Base-by-base conservation (phyloP, 2,329 filamentous ascomycete genomes). In the Epichloe elymi region DNA sequence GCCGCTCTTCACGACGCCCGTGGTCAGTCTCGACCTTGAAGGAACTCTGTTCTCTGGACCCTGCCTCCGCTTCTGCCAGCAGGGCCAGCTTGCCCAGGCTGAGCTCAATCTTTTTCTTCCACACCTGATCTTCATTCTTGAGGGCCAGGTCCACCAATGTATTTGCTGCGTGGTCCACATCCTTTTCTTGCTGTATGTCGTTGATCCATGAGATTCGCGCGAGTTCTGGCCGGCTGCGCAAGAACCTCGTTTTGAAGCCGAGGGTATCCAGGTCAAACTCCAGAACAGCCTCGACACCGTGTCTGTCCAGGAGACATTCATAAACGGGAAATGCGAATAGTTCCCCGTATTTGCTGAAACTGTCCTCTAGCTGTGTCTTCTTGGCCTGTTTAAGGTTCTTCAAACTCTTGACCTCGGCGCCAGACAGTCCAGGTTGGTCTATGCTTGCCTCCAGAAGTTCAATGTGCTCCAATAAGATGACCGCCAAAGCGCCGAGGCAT, bases 151-250 rank as follows among this genome's bases (percentile, higher is more conserved):
- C 72, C 42, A 86, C 72, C 45, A 98, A 74, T 0, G 83, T 85
- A 41, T 80, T 70, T 5, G 85, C 83, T 11, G 91, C 90, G 51
- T 80, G 77, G 12, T 79, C 73, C 55, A 88, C 88, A 59, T 95
- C 82, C 53, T 82, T 75, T 62, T 93, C 86, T 23, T 79, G 76
- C 54, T 82, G 75, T 7, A 97, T 77, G 63, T 97, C 90, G 63
- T 98, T 94, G 69, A 98, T 95, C 93, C 93, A 98, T 46, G 84
- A 83, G 43, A 98, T 75, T 59, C 88, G 88, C 30, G 84, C 83
- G 55, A 88, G 80, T 55, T 82, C 76, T 0, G 82, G 78, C 56
- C 82, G 79, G 51, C 79, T 82, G 41, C 86, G 80, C 46, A 98
- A 74, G 60, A 89, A 98, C 48, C 75, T 74, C 0, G 88, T 95